phyloP scores from a whole-genome alignment of 257 asterid species.

The Solanum sejunctum region DNA sequence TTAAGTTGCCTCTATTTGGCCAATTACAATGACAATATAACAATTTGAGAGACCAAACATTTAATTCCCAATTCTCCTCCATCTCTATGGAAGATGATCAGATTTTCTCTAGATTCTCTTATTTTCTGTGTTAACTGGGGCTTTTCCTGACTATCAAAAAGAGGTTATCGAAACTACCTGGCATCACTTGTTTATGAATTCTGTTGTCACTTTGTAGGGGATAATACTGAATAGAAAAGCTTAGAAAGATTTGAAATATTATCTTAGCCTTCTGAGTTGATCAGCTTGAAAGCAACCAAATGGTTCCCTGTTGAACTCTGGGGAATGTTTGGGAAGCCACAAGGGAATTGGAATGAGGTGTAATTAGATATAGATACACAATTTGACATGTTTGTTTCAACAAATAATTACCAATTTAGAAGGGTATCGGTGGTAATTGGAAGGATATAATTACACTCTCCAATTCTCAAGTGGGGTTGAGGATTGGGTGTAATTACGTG shows the following conservation, averaged over 20 bases:
- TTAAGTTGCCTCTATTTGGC: background rate
- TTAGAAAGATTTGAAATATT: background rate
- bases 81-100: background rate
- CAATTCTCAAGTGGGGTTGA: background rate
- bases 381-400: background rate
- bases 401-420: background rate
- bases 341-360: background rate
- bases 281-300: background rate
- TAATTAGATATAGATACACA: background rate
- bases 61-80: background rate
- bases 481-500: background rate
- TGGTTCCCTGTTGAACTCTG: background rate
- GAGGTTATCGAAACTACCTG: background rate
- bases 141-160: background rate
- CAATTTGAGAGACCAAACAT: background rate
- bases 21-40: background rate
- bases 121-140: background rate
- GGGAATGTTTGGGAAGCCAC: background rate
- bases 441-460: background rate
- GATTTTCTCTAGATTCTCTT: background rate
- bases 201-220: background rate
- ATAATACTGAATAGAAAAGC: background rate
- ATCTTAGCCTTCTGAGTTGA: background rate
- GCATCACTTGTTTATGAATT: background rate
- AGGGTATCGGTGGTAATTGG: background rate